Conservation (phyloP, 2,329 filamentous ascomycete species). For the Talaromyces sp. region DNA sequence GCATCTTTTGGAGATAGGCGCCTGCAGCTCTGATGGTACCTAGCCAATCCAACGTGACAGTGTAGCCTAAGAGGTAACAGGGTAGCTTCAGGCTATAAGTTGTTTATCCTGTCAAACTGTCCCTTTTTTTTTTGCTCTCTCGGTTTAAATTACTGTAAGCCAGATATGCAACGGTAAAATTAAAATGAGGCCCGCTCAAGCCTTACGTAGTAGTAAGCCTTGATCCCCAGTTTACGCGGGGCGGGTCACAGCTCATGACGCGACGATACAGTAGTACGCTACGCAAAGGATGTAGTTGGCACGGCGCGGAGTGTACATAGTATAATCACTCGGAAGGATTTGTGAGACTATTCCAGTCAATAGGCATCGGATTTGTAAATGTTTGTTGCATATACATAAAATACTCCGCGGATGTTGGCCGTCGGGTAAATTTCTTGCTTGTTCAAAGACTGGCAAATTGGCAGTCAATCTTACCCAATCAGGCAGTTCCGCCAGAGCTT, state of each 20-base stretch:
- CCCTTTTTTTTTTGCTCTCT: not conserved
- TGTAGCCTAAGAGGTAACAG: not conserved
- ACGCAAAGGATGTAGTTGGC: not conserved
- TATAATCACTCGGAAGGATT: not conserved
- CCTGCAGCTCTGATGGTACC: constrained; percentile 5
- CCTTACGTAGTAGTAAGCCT: not conserved
- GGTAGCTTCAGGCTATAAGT: not conserved
- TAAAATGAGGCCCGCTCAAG: constrained; percentile 3
- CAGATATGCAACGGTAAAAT: constrained; percentile 1
- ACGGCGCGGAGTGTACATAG: not conserved
- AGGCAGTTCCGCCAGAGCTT: constrained; percentile 10
- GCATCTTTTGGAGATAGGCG: constrained; percentile 1
- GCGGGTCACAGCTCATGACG: constrained; percentile 1
- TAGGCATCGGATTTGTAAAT: too few species aligned
- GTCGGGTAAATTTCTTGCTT: not conserved
- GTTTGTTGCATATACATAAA: not conserved
- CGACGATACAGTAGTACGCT: not conserved
- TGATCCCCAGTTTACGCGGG: not conserved
- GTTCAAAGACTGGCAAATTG: not conserved
- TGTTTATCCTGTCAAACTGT: not conserved
- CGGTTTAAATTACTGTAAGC: not conserved
- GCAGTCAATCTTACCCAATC: constrained; percentile 1
- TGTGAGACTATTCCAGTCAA: too few species aligned
- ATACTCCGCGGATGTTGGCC: not conserved
- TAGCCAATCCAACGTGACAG: constrained; percentile 10